Evolutionary conservation across 345 rosid genomes (phyloP), one percentile per base, ranked within the genome.

Genomic region (Alliaria petiolata): DNA sequence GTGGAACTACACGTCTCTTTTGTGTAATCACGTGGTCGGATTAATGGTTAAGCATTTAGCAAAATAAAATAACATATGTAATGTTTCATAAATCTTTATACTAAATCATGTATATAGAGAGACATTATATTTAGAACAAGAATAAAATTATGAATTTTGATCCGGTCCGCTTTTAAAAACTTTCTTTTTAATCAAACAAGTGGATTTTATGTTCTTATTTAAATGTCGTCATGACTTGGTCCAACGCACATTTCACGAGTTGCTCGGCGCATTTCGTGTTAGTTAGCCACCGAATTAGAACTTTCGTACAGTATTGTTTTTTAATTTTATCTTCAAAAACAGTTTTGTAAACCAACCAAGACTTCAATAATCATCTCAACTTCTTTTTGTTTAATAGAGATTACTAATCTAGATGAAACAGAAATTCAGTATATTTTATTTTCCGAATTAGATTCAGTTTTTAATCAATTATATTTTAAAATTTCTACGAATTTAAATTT

Each of bases 1-100:
- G 77, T 65, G 78, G 78, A 65, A 65, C 36, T 65, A 56, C 47
- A 65, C 71, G 65, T 65, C 52, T 72, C 56, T 70, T 38, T 57
- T 53, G 19, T 55, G 64, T 10, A 55, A 65, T 44, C 65, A 72
- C 44, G 58, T 57, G 66, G 52, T 56, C 26, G 28, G 17, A 22
- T 56, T 38, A 56, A 55, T 45, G 47, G 40, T 45, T 38, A 20
- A 54, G 19, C 49, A 62, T 62, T 40, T 53, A 12, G 6, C 47
- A 22, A 22, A 22, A 22, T 22, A 22, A 22, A 22, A 1, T 22
- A 22, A 22, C 25, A 22, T 22, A 22, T 22, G 3, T 22, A 22
- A n/a, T 3, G 25, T 22, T 22, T 22, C 25, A 22, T n/a, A n/a
- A n/a, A 22, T 22, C 3, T 22, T 22, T 22, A 22, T 22, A 22